A percentile compares a stretch with the other conserved stretches of the same genome.
Conservation (phyloP, 2,329 filamentous ascomycete species). For the Orbilia javanica region DNA sequence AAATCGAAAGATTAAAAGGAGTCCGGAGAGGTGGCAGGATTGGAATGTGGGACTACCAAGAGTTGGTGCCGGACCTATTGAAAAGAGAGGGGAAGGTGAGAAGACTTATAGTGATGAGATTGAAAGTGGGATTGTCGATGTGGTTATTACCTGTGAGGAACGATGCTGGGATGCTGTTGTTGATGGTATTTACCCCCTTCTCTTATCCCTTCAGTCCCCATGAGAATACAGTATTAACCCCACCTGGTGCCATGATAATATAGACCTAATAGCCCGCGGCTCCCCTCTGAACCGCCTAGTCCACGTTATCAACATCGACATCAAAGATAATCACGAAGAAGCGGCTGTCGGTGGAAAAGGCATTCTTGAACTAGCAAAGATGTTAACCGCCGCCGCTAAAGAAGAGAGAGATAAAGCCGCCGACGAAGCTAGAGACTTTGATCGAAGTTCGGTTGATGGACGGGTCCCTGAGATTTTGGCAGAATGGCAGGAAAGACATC, state of each 20-base stretch:
- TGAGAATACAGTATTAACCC: not conserved
- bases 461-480: slow-evolving; percentile 90
- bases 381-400: slow-evolving; percentile 81
- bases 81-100: slow-evolving; percentile 51
- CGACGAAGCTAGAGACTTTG: slow-evolving; percentile 76
- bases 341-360: slow-evolving; percentile 89
- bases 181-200: slow-evolving; percentile 69
- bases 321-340: slow-evolving; percentile 98
- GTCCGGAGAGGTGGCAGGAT: slow-evolving; percentile 96
- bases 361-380: slow-evolving; percentile 90
- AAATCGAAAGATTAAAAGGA: slow-evolving; percentile 92
- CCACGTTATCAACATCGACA: slow-evolving; percentile 98
- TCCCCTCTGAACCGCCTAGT: slow-evolving; percentile 90
- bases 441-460: slow-evolving; percentile 86
- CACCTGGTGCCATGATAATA: no score
- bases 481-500: slow-evolving; percentile 95
- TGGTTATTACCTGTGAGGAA: slow-evolving; percentile 98
- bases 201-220: not conserved
- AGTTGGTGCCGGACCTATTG: slow-evolving; percentile 74
- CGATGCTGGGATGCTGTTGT: slow-evolving; percentile 98
- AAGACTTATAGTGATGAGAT: slow-evolving; percentile 71
- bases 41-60: slow-evolving; percentile 90
- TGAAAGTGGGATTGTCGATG: slow-evolving; percentile 89
- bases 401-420: slow-evolving; percentile 81
- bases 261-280: slow-evolving; percentile 85